Evolutionary conservation across 345 rosid species (phyloP).

Genomic region (Eucalyptus tenuipes): DNA sequence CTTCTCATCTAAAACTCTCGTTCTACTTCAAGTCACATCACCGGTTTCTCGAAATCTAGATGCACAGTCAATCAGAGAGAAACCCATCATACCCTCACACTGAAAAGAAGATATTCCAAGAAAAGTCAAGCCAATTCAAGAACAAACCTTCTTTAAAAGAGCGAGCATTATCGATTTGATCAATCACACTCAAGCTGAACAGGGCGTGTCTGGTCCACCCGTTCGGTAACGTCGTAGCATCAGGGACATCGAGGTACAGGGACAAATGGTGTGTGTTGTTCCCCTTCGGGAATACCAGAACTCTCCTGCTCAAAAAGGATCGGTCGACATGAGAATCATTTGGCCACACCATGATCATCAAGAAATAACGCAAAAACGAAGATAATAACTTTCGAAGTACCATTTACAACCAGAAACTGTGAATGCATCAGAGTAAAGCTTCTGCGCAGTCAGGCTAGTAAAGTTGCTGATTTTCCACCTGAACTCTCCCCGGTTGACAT

Average conservation of each 20-base stretch:
- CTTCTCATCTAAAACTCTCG: neutral
- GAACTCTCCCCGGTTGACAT: neutral
- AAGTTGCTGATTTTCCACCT: neutral
- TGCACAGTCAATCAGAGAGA: neutral
- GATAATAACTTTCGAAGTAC: neutral
- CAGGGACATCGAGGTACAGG: conserved; percentile 21
- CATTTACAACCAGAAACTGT: neutral
- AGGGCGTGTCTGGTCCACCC: conserved; percentile 49
- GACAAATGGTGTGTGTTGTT: neutral
- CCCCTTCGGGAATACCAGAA: neutral
- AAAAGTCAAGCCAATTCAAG: neutral
- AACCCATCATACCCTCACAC: neutral
- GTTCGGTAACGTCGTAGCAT: conserved; percentile 21
- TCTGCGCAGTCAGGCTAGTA: neutral
- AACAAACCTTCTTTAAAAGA: conserved; percentile 22
- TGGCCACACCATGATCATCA: neutral
- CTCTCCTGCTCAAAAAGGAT: neutral
- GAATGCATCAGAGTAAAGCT: neutral
- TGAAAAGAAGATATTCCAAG: neutral
- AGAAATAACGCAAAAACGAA: neutral
- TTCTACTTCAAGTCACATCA: neutral
- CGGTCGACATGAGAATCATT: neutral
- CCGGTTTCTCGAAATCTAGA: neutral
- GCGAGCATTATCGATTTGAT: conserved; percentile 19
- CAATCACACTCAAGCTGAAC: neutral